These are phyloP conservation scores for Schoenoplectus triqueter DNA, from an alignment of 202 grass and related monocot genomes.

Conservation along the genomic window DNA sequence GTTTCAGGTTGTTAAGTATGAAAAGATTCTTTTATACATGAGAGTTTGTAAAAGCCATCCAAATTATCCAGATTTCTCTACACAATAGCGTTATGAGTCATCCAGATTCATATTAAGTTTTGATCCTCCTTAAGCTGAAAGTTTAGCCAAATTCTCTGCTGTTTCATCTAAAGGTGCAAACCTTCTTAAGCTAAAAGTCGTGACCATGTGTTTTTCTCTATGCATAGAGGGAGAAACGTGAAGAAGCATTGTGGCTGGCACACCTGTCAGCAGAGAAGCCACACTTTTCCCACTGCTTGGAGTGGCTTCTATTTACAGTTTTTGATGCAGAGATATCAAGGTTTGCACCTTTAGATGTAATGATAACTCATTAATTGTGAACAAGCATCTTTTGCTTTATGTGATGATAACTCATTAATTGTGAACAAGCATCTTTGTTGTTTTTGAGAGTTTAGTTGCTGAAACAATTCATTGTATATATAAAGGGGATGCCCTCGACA, in stretches of 20 bases:
- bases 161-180: constrained; percentile 6
- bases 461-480: not conserved
- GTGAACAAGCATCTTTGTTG: not conserved
- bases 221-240: constrained; percentile 83
- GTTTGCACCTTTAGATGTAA: constrained; percentile 25
- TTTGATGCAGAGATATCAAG: constrained; percentile 99
- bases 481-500: too few relatives aligned
- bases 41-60: not conserved
- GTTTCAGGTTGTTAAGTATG: not conserved
- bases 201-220: constrained; percentile 41
- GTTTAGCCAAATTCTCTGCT: not conserved
- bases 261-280: constrained; percentile 94
- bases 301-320: constrained; percentile 99
- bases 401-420: not conserved
- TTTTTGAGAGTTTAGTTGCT: constrained; percentile 3
- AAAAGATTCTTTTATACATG: not conserved
- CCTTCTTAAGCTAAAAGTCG: not conserved
- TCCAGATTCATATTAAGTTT: not conserved
- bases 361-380: not conserved
- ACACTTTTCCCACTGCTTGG: constrained; percentile 96
- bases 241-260: constrained; percentile 91
- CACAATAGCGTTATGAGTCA: not conserved
- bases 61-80: not conserved
- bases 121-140: not conserved
- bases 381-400: constrained; percentile 12